Evolutionary conservation across 192 early-diverging fungal genomes (phyloP).

Genomic region (Podila clonocystis): DNA sequence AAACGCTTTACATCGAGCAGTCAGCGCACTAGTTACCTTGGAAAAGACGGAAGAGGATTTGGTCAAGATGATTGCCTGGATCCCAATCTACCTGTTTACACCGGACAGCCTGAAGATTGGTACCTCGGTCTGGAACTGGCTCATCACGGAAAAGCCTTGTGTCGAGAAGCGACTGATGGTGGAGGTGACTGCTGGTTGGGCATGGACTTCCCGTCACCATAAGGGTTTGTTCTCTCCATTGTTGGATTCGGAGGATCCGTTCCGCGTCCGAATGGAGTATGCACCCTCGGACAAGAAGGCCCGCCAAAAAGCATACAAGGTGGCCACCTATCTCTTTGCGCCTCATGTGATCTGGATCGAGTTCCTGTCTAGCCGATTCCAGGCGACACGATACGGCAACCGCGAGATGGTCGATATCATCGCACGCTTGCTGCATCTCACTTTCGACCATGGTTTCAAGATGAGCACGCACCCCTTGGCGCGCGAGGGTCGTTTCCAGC

Average conservation of each 20-base stretch:
- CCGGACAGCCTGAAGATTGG: slow-evolving; percentile 81
- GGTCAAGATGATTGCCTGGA: slow-evolving; percentile 84
- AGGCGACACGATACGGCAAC: slow-evolving; percentile 77
- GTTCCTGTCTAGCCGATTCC: slow-evolving; percentile 87
- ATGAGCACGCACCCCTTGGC: slow-evolving; percentile 75
- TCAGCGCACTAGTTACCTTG: slow-evolving; percentile 51
- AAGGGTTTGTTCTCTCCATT: slow-evolving; percentile 83
- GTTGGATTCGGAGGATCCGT: slow-evolving; percentile 74
- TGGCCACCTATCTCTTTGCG: slow-evolving; percentile 66
- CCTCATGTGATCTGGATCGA: slow-evolving; percentile 90
- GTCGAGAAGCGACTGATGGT: slow-evolving; percentile 81
- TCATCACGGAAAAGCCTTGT: slow-evolving; percentile 80
- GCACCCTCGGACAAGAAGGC: slow-evolving; percentile 86
- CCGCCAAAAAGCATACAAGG: slow-evolving; percentile 67
- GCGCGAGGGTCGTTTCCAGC: slow-evolving; percentile 79
- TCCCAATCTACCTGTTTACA: slow-evolving; percentile 84
- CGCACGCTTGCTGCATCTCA: slow-evolving; percentile 81
- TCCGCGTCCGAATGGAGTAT: slow-evolving; percentile 93
- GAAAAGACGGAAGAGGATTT: slow-evolving; percentile 74
- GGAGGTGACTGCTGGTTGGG: slow-evolving; percentile 87
- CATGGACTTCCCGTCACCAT: slow-evolving; percentile 77
- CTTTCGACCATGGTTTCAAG: slow-evolving; percentile 59
- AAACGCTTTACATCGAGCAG: slow-evolving; percentile 61
- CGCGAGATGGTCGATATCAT: slow-evolving; percentile 77
- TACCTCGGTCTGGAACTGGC: slow-evolving; percentile 86